phyloP scores from a whole-genome alignment of 345 rosid genomes.

The Camelina sativa region DNA sequence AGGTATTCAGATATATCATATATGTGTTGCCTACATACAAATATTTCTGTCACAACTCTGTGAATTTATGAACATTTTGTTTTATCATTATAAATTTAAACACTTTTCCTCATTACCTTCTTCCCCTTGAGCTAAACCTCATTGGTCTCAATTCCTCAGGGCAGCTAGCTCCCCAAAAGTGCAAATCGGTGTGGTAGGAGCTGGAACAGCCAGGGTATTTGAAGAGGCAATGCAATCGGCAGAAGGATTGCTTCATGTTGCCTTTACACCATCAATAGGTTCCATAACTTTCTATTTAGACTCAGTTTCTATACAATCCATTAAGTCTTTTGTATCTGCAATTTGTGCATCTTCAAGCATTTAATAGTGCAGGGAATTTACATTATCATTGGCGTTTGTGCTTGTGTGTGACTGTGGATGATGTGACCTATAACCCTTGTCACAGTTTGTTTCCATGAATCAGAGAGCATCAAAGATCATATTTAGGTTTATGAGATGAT shows the following conservation, averaged over 20 bases:
- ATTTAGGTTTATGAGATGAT: background rate
- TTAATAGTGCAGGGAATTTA: background rate
- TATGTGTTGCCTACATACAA: background rate
- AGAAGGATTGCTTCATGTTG: conserved; percentile 54
- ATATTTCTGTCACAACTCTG: background rate
- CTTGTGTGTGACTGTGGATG: conserved; percentile 12
- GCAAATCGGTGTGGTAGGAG: conserved; percentile 80
- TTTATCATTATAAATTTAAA: no score
- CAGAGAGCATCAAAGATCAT: background rate
- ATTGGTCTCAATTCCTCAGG: conserved; percentile 56
- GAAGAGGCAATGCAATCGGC: conserved; percentile 58
- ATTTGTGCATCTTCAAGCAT: background rate
- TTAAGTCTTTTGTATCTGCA: conserved; percentile 7
- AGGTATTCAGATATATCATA: background rate
- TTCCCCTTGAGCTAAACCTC: background rate
- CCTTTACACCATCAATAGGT: conserved; percentile 96
- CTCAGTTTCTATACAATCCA: background rate
- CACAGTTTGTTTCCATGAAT: conserved; percentile 1
- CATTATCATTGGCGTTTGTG: background rate
- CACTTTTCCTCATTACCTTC: background rate
- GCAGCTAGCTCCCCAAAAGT: conserved; percentile 80
- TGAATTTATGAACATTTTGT: background rate
- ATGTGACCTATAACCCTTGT: background rate
- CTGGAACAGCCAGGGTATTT: conserved; percentile 86
- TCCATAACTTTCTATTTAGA: background rate